Percentiles rank a stretch among this genome's conserved stretches.
Conservation (phyloP, 1,284 basidiomycete genomes). For the Schizophyllum amplum region DNA sequence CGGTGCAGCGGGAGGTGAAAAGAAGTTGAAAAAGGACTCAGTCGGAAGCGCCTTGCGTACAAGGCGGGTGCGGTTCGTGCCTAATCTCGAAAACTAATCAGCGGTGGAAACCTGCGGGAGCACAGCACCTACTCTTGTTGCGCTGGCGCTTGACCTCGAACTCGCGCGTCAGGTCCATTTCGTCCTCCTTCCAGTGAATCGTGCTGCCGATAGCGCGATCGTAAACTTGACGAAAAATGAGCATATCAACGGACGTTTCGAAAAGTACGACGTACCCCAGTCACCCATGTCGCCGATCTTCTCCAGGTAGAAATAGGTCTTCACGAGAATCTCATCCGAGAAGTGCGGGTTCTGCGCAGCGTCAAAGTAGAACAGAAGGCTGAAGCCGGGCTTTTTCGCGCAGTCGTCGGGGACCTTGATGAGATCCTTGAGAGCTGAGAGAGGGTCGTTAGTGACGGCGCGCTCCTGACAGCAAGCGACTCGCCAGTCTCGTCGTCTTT, state of each 20-base stretch:
- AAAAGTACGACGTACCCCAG: conserved; percentile 32
- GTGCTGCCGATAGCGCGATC: conserved; percentile 86
- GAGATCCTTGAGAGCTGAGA: conserved; percentile 22
- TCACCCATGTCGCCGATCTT: conserved; percentile 95
- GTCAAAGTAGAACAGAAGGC: conserved; percentile 78
- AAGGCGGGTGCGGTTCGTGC: conserved; percentile 88
- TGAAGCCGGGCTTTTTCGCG: conserved; percentile 81
- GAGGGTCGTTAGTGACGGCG: neutral
- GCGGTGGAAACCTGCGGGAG: conserved; percentile 3
- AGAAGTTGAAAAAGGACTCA: conserved; percentile 98
- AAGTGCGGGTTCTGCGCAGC: conserved; percentile 74
- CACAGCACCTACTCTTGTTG: conserved; percentile 78
- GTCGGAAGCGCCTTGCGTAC: conserved; percentile 84
- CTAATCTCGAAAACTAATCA: conserved; percentile 29
- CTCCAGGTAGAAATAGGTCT: conserved; percentile 94
- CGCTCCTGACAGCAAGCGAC: conserved; percentile 1
- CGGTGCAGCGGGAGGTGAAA: conserved; percentile 78
- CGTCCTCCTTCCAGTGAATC: conserved; percentile 92
- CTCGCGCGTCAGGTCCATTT: conserved; percentile 95
- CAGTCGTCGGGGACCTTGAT: conserved; percentile 55
- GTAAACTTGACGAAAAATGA: conserved; percentile 54
- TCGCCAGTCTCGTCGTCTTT: conserved; percentile 7
- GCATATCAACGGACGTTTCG: neutral
- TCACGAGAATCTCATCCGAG: conserved; percentile 75
- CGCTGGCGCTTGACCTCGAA: conserved; percentile 99